Evolutionary conservation across 371 early-diverging fungal genomes (phyloP).

Genomic region (Mucor circinelloides): DNA sequence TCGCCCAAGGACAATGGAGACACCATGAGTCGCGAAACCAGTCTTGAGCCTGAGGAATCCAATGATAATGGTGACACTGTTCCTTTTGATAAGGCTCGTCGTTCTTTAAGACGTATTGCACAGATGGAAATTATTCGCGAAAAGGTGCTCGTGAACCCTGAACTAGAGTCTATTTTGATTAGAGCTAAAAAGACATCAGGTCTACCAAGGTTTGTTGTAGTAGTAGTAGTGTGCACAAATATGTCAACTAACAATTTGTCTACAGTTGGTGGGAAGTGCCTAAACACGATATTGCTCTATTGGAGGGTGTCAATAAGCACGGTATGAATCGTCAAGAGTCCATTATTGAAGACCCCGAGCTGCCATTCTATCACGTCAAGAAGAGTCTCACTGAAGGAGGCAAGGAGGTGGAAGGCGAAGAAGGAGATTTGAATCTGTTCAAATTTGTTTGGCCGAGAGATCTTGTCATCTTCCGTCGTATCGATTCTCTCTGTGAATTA

Average conservation of each 20-base stretch:
- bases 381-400: constrained; percentile 27
- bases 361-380: constrained; percentile 58
- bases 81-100: constrained; percentile 72
- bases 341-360: constrained; percentile 65
- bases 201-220: constrained; percentile 40
- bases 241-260: background rate
- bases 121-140: constrained; percentile 73
- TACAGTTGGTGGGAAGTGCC: constrained; percentile 74
- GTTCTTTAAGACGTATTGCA: constrained; percentile 73
- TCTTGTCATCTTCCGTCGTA: constrained; percentile 59
- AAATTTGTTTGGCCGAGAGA: constrained; percentile 67
- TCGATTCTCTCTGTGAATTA: constrained; percentile 62
- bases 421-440: constrained; percentile 31
- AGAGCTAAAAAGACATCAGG: constrained; percentile 52
- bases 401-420: constrained; percentile 22
- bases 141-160: constrained; percentile 60
- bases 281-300: constrained; percentile 69
- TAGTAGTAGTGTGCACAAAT: background rate
- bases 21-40: constrained; percentile 49
- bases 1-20: constrained; percentile 20
- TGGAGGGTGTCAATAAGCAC: constrained; percentile 72
- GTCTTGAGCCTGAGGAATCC: constrained; percentile 47
- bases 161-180: constrained; percentile 43
- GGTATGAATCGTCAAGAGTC: constrained; percentile 74
- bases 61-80: constrained; percentile 50